A percentile compares a stretch with the other conserved stretches of the same genome.
These are phyloP conservation scores for sunflower (Helianthus annuus) DNA, from an alignment of 129 eudicot genomes.

Conservation along the genomic window HanXRQr2.0-SUNRISE NC_035441.2:127602047-127602546, in stretches of 20 bases:
- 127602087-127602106: background rate
- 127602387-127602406: background rate
- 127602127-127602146: background rate
- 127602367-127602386: background rate
- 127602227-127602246: too few species aligned
- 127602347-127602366: background rate
- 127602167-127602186: too few species aligned
- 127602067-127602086: background rate
- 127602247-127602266: too few species aligned
- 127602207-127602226: too few species aligned
- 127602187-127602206: too few species aligned
- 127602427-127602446: background rate
- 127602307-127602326: too few species aligned
- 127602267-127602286: too few species aligned
- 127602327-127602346: background rate
- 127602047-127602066: background rate
- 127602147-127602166: too few species aligned
- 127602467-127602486: background rate
- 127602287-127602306: too few species aligned
- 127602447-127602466: background rate
- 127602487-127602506: background rate
- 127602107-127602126: background rate
- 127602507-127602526: background rate
- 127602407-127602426: background rate
- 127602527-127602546: background rate